Evolutionary conservation across 371 early-diverging fungal genomes (phyloP).

Genomic region (Capniomyces stellatus): DNA sequence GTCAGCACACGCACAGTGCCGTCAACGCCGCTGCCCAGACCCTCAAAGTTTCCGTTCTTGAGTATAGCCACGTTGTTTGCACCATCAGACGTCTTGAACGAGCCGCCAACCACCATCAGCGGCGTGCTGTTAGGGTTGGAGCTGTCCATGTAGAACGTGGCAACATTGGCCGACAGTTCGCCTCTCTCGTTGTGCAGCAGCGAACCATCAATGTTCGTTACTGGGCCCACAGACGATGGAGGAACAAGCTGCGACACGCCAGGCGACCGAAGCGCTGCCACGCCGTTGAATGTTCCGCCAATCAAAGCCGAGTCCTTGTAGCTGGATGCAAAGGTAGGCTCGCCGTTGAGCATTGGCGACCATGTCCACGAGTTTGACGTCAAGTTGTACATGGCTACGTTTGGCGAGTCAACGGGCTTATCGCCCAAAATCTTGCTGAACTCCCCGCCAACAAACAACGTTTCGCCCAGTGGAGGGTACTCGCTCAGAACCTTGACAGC

Average conservation of each 20-base stretch:
- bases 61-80: constrained; percentile 17
- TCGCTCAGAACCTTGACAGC: constrained; percentile 8
- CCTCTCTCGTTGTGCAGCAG: constrained; percentile 9
- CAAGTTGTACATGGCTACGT: constrained; percentile 16
- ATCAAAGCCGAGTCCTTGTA: constrained; percentile 6
- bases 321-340: constrained; percentile 7
- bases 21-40: constrained; percentile 10
- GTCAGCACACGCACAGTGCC: constrained; percentile 22
- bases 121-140: constrained; percentile 14
- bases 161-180: constrained; percentile 12
- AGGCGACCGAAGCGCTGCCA: constrained; percentile 14
- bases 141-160: constrained; percentile 18
- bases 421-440: constrained; percentile 6
- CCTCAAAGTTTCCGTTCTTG: constrained; percentile 11
- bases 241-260: constrained; percentile 14
- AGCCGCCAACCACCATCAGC: constrained; percentile 20
- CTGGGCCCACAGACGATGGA: constrained; percentile 7
- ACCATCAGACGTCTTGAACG: constrained; percentile 14
- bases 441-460: constrained; percentile 10
- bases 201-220: constrained; percentile 8
- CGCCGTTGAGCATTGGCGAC: constrained; percentile 11
- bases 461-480: constrained; percentile 6
- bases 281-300: constrained; percentile 12
- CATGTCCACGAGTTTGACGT: constrained; percentile 11
- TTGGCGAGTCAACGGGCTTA: constrained; percentile 1